Evolutionary conservation across 1,139 yeast species (phyloP), one percentile per base, ranked within the genome.

Genomic region (Magnusiomyces suaveolens): DNA sequence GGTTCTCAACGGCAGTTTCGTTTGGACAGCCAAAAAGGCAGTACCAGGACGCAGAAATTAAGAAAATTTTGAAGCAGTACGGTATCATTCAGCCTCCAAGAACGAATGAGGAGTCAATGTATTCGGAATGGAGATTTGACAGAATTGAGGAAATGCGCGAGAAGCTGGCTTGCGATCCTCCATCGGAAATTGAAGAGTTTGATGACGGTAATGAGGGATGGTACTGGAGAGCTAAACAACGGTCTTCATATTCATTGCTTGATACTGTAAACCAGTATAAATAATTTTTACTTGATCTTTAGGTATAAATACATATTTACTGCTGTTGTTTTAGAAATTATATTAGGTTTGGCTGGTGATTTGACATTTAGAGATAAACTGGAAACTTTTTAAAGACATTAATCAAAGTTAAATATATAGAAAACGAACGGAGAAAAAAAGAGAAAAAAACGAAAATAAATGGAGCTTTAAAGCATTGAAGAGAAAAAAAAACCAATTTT

Each of bases 161-260:
- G 21, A 54, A 57, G 16, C 49, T 57, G 29, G 23, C 46, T 3
- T 67, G 70, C 55, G 70, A 67, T 52, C 51, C 57, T 3, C 53
- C 53, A 16, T 59, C 60, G 2, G 54, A 53, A 20, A 56, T 62
- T 46, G 56, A 59, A 43, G 66, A 63, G 1, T 52, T 56, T 2
- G 59, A 59, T 8, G 69, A 66, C 55, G 68, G 62, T 46, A 61
- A 59, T 46, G 70, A 66, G 47, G 69, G 70, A 4, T 66, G 69
- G 69, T 66, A 66, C 64, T 59, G 60, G 50, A 61, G 68, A 14
- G 66, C 67, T 29, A 50, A 54, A 16, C 52, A 52, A 20, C 41
- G 48, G 23, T 47, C 49, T n/a, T n/a, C n/a, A n/a, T n/a, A n/a
- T n/a, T n/a, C n/a, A n/a, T n/a, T n/a, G n/a, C n/a, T n/a, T n/a